Percentiles rank a stretch among this genome's conserved stretches.
These are phyloP conservation scores for Dioscorea cayenensis DNA, from an alignment of 116 monocot genomes.

Conservation along the genomic window DNA sequence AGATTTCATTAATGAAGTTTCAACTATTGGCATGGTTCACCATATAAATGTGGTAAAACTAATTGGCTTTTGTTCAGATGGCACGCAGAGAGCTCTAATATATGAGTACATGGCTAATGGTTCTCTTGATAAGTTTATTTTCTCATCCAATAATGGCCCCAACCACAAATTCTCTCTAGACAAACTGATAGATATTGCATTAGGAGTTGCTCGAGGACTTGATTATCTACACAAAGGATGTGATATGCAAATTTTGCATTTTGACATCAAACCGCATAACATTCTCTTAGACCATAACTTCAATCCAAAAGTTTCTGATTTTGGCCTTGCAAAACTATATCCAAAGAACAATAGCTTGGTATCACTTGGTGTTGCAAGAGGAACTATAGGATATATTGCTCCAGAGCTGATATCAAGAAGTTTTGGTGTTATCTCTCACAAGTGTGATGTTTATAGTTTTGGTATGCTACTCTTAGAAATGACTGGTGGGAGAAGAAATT, in stretches of 20 bases:
- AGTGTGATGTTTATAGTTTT: slow-evolving; percentile 33
- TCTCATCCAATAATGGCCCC: neutral
- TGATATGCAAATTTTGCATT: slow-evolving; percentile 48
- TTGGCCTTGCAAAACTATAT: slow-evolving; percentile 50
- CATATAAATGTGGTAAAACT: slow-evolving; percentile 10
- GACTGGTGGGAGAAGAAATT: slow-evolving; percentile 29
- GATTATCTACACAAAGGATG: slow-evolving; percentile 43
- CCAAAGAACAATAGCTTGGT: slow-evolving; percentile 24
- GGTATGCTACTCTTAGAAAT: slow-evolving; percentile 38
- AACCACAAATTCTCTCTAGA: neutral
- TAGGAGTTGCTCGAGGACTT: slow-evolving; percentile 32
- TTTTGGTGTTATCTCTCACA: slow-evolving; percentile 17
- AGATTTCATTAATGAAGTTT: slow-evolving; percentile 12
- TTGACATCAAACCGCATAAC: slow-evolving; percentile 60
- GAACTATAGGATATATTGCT: slow-evolving; percentile 47
- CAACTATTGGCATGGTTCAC: slow-evolving; percentile 12
- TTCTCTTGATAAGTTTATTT: slow-evolving; percentile 6
- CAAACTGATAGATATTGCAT: slow-evolving; percentile 6
- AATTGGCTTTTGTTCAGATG: slow-evolving; percentile 4
- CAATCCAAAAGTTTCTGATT: slow-evolving; percentile 41
- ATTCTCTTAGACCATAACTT: slow-evolving; percentile 40
- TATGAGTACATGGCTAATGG: slow-evolving; percentile 13
- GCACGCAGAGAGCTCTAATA: slow-evolving; percentile 7
- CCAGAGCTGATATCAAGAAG: slow-evolving; percentile 25
- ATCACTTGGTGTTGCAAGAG: slow-evolving; percentile 18